Evolutionary conservation across 306 rosid species (phyloP).

Genomic region (Rubus idaeus): DNA sequence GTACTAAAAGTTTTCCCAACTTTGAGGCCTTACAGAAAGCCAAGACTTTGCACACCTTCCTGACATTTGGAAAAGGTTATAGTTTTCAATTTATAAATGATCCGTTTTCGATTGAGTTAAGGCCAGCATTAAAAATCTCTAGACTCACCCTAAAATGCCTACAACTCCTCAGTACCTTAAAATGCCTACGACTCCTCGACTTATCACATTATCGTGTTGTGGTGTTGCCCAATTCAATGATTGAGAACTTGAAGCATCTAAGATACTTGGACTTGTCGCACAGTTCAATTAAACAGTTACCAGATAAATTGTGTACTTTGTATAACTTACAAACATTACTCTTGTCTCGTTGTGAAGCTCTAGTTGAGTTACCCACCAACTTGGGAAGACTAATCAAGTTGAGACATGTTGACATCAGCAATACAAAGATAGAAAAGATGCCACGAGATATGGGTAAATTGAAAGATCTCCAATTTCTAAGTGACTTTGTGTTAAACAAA

Average conservation of each 20-base stretch:
- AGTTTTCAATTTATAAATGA: too few relatives aligned
- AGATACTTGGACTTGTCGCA: conserved; percentile 20
- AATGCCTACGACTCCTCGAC: neutral
- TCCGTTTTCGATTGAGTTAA: too few relatives aligned
- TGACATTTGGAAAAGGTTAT: neutral
- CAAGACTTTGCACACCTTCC: neutral
- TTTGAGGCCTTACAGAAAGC: neutral
- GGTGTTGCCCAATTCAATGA: too few relatives aligned
- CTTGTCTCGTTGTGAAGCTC: neutral
- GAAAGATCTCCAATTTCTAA: neutral
- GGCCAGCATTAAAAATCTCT: too few relatives aligned
- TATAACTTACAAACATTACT: conserved; percentile 23
- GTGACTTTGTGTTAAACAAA: conserved; percentile 1
- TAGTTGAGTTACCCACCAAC: conserved; percentile 18
- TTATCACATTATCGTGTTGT: too few relatives aligned
- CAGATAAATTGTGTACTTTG: neutral
- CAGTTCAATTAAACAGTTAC: conserved; percentile 5
- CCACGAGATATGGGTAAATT: conserved; percentile 10
- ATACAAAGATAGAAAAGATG: conserved; percentile 11
- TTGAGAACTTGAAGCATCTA: conserved; percentile 2
- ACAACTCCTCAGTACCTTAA: too few relatives aligned
- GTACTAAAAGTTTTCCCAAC: too few relatives aligned
- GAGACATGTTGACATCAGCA: conserved; percentile 2
- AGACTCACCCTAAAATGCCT: too few relatives aligned
- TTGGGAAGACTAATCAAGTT: conserved; percentile 16